Base-by-base conservation (phyloP, 2,329 filamentous ascomycete species). In the Alternaria angustiovoidea region DNA sequence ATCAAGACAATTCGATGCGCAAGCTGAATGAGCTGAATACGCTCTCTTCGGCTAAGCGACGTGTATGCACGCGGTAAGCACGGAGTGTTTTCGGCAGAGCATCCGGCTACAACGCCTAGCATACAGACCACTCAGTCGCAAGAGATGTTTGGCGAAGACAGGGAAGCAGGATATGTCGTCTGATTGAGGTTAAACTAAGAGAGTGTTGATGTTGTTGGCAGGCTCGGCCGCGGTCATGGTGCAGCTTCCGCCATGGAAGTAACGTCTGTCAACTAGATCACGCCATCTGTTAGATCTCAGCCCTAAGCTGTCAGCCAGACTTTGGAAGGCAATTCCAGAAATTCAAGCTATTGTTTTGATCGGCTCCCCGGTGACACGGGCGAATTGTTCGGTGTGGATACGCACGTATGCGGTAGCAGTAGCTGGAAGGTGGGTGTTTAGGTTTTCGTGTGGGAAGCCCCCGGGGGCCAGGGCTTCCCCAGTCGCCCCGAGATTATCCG, bases 401-500 rank as follows among this genome's bases (percentile, higher is more conserved):
- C 36, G 36, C 36, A 36, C n/a, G 32, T 39, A 24, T 30, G 51
- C 51, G 16, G 49, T n/a, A 16, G 28, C 28, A 30, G 28, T 9
- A 48, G 46, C 18, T 24, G 22, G 8, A 3, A 14, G 41, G 39
- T 20, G 5, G 12, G 12, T 36, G 51, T 20, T 36, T 34, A 24
- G 24, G 12, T 32, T 34, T 51, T 30, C 30, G n/a, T 46, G 41
- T 43, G n/a, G 41, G 34, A n/a, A 8, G 34, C 34, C 7, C 34
- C 32, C 12, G 12, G 24, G 24, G 24, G 14, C 14, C 34, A 16
- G 26, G n/a, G 39, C 32, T 18, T 36, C 11, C n/a, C 9, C 8
- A 20, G 55, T 53, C 55, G 24, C 20, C 46, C 51, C 51, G 51
- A 54, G 22, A 46, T 44, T 34, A 26, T 54, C 51, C 51, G 51